Evolutionary conservation across 169 alveolate genomes (phyloP).

Genomic region (Hepatocystis sp.): DNA sequence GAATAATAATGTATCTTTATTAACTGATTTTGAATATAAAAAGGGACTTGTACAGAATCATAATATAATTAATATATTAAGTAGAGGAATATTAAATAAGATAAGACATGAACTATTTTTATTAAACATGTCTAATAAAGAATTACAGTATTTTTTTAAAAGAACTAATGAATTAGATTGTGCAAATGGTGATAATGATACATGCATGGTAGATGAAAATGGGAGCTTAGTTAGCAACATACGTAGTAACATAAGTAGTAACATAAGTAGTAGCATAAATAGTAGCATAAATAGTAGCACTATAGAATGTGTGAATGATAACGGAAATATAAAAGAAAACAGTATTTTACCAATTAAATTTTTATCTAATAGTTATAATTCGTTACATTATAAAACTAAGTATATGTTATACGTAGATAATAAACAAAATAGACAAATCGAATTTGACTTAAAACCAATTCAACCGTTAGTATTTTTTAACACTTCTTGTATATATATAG

Average conservation of each 20-base stretch:
- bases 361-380: slow-evolving; percentile 22
- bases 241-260: slow-evolving; percentile 1
- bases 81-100: slow-evolving; percentile 36
- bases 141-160: slow-evolving; percentile 29
- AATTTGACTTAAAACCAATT: slow-evolving; percentile 19
- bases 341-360: slow-evolving; percentile 26
- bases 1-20: slow-evolving; percentile 7
- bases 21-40: slow-evolving; percentile 16
- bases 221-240: not conserved
- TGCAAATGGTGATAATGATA: not conserved
- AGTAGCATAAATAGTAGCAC: no score
- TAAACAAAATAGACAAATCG: slow-evolving; percentile 17
- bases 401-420: slow-evolving; percentile 31
- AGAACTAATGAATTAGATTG: slow-evolving; percentile 8
- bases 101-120: slow-evolving; percentile 7
- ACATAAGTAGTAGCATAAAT: no score
- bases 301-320: slow-evolving; percentile 45
- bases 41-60: not conserved
- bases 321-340: slow-evolving; percentile 27
- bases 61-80: slow-evolving; percentile 6
- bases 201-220: not conserved
- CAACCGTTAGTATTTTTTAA: slow-evolving; percentile 57
- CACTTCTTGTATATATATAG: slow-evolving; percentile 57
- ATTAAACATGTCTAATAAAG: slow-evolving; percentile 31
- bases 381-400: slow-evolving; percentile 10